These are phyloP conservation scores for Debaryomyces udenii DNA, from an alignment of 1,139 yeast genomes.

Conservation along the genomic window DNA sequence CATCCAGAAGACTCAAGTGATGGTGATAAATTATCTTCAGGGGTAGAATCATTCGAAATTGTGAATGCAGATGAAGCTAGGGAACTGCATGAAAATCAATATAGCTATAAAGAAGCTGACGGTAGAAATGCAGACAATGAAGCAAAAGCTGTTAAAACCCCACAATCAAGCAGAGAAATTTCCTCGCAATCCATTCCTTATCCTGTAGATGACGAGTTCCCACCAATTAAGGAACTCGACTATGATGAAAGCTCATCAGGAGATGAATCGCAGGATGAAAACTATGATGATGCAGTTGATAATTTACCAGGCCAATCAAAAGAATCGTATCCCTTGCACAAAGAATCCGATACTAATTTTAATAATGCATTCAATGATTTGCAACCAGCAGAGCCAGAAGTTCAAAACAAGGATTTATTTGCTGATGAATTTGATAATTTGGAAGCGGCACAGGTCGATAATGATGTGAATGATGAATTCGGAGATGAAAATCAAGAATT, in stretches of 20 bases:
- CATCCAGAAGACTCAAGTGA: constrained; percentile 27
- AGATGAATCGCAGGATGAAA: constrained; percentile 33
- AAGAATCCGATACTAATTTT: constrained; percentile 28
- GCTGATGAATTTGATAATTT: constrained; percentile 42
- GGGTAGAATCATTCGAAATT: constrained; percentile 55
- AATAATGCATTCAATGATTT: constrained; percentile 44
- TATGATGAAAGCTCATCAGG: constrained; percentile 59
- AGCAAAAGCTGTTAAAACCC: constrained; percentile 18
- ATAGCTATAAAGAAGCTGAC: neutral
- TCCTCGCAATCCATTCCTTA: constrained; percentile 3
- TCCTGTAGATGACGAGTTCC: constrained; percentile 55
- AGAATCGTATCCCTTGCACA: constrained; percentile 21
- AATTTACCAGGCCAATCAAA: constrained; percentile 34
- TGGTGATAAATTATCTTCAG: constrained; percentile 48
- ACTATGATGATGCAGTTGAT: constrained; percentile 47
- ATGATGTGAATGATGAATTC: constrained; percentile 29
- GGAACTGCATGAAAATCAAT: constrained; percentile 12
- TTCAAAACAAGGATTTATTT: constrained; percentile 32
- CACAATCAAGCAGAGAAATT: constrained; percentile 7
- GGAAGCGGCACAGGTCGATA: constrained; percentile 49
- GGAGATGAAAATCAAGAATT: constrained; percentile 24
- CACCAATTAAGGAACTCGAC: constrained; percentile 69
- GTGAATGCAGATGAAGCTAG: constrained; percentile 53
- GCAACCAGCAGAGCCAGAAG: constrained; percentile 40
- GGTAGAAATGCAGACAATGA: constrained; percentile 4